Evolutionary conservation across 2,329 filamentous ascomycete species (phyloP).

Genomic region (Fusarium sp.): DNA sequence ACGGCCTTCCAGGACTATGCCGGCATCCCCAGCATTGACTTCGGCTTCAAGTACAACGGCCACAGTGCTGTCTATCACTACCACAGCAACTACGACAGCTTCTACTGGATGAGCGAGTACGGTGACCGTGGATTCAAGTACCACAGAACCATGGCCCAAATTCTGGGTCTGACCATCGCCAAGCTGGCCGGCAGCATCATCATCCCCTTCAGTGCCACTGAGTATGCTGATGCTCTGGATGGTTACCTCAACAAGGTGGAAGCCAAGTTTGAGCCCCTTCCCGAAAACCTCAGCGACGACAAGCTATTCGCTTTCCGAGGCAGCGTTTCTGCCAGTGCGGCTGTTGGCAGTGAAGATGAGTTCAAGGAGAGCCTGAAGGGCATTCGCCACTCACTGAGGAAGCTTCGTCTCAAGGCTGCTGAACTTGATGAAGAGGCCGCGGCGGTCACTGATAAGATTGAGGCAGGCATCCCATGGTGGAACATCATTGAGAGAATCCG

Average conservation of each 20-base stretch:
- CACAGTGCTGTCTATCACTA: slow-evolving; percentile 77
- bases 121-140: slow-evolving; percentile 77
- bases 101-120: slow-evolving; percentile 86
- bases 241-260: slow-evolving; percentile 64
- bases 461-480: slow-evolving; percentile 79
- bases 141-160: slow-evolving; percentile 73
- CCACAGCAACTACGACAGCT: slow-evolving; percentile 92
- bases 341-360: slow-evolving; percentile 49
- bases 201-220: slow-evolving; percentile 71
- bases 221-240: slow-evolving; percentile 69
- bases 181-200: slow-evolving; percentile 71
- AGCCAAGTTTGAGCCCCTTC: slow-evolving; percentile 54
- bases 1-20: slow-evolving; percentile 80
- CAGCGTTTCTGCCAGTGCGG: slow-evolving; percentile 31
- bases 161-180: slow-evolving; percentile 71
- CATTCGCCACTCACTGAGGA: slow-evolving; percentile 51
- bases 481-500: slow-evolving; percentile 75
- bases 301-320: slow-evolving; percentile 47
- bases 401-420: slow-evolving; percentile 53
- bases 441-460: slow-evolving; percentile 54
- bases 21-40: slow-evolving; percentile 72
- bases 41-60: slow-evolving; percentile 63
- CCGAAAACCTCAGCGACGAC: slow-evolving; percentile 38
- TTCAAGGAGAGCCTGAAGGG: slow-evolving; percentile 53
- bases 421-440: slow-evolving; percentile 59